phyloP scores from a whole-genome alignment of 139 green algal genomes.

The Mesostigma viride region DNA sequence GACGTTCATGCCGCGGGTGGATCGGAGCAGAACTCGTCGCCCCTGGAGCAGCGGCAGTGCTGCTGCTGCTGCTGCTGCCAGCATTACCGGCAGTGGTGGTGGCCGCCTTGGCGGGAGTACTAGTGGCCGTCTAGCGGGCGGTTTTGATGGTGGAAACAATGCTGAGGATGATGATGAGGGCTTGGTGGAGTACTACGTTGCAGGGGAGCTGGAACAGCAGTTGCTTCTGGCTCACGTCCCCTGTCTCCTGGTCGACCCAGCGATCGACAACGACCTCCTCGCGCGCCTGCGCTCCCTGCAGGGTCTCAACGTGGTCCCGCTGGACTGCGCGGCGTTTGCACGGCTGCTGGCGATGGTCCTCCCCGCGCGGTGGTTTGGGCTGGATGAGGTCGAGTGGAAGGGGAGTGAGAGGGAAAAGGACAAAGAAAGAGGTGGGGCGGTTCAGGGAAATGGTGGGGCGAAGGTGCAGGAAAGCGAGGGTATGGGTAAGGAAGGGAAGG shows the following conservation, averaged over 20 bases:
- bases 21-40: background rate
- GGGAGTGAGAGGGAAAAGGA: too few relatives aligned
- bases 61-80: background rate
- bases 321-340: constrained; percentile 5
- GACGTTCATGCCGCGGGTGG: background rate
- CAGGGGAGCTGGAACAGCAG: too few relatives aligned
- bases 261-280: background rate
- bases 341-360: constrained; percentile 19
- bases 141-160: background rate
- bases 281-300: constrained; percentile 18
- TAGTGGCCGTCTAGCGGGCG: background rate
- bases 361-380: constrained; percentile 11
- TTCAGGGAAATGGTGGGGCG: too few relatives aligned
- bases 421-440: too few relatives aligned
- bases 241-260: background rate
- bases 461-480: too few relatives aligned
- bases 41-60: too few relatives aligned
- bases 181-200: too few relatives aligned
- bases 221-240: too few relatives aligned
- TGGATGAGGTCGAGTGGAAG: constrained; percentile 18
- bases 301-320: constrained; percentile 17
- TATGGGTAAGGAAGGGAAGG: too few relatives aligned
- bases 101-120: background rate
- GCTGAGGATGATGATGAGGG: constrained; percentile 5
- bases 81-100: background rate